Evolutionary conservation across 1,284 basidiomycete species (phyloP).

Genomic region (Sphagnurus paluster): DNA sequence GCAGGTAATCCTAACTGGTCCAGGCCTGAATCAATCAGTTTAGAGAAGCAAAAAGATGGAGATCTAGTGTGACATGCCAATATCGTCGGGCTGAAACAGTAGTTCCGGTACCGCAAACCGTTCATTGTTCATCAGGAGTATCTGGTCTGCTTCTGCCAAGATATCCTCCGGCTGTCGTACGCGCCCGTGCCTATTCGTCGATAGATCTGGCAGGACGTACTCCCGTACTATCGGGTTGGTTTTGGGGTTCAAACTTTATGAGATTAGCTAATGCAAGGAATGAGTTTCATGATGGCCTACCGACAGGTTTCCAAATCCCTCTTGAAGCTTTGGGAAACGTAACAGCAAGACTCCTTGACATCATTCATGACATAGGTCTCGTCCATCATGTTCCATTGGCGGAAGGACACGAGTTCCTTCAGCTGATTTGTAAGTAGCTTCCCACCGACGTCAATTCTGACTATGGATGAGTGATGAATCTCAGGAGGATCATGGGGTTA

Average conservation of each 20-base stretch:
- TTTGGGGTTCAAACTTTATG: slow-evolving; percentile 45
- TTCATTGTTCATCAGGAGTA: slow-evolving; percentile 87
- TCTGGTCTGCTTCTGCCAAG: slow-evolving; percentile 67
- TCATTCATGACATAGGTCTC: slow-evolving; percentile 91
- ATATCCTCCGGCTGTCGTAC: slow-evolving; percentile 58
- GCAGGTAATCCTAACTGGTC: slow-evolving; percentile 79
- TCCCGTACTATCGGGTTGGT: slow-evolving; percentile 77
- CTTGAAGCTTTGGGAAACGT: slow-evolving; percentile 76
- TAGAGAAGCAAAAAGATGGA: slow-evolving; percentile 8
- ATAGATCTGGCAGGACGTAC: slow-evolving; percentile 89
- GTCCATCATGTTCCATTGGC: slow-evolving; percentile 98
- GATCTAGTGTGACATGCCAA: slow-evolving; percentile 56
- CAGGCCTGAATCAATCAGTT: slow-evolving; percentile 53
- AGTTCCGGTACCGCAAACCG: slow-evolving; percentile 89
- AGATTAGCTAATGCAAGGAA: slow-evolving; percentile 13
- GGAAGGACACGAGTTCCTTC: slow-evolving; percentile 90
- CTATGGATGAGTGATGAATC: slow-evolving; percentile 22
- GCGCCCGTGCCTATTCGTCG: slow-evolving; percentile 68
- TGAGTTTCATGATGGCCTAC: slow-evolving; percentile 44
- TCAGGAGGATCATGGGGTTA: slow-evolving; percentile 30
- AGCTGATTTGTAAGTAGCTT: slow-evolving; percentile 94
- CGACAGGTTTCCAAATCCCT: slow-evolving; percentile 78
- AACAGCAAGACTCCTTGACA: slow-evolving; percentile 88
- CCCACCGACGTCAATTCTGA: slow-evolving; percentile 89
- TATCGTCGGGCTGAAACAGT: slow-evolving; percentile 85